A percentile compares a stretch with the other conserved stretches of the same genome.
phyloP scores from a whole-genome alignment of 2,329 filamentous ascomycete genomes.

The Ophiostoma quercus region DNA sequence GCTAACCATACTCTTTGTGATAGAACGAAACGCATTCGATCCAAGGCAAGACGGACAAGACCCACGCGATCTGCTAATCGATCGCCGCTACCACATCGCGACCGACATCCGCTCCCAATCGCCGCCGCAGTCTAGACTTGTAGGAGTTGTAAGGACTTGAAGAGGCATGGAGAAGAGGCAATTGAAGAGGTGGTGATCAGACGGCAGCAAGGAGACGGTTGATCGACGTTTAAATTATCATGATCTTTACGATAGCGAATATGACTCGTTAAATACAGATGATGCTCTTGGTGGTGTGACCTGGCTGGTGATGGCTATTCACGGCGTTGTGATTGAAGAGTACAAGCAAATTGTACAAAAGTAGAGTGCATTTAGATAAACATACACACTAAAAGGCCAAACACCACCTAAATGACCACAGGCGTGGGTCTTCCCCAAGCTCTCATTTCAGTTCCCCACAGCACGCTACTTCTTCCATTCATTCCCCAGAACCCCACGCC shows the following conservation, averaged over 20 bases:
- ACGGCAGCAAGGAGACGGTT: background rate
- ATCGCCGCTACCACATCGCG: background rate
- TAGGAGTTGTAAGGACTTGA: background rate
- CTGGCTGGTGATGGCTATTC: background rate
- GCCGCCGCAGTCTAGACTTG: background rate
- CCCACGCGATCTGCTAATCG: constrained; percentile 72
- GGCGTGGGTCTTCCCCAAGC: background rate
- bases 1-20: constrained; percentile 7
- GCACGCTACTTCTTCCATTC: background rate
- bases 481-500: constrained; percentile 10
- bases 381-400: background rate
- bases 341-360: background rate
- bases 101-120: background rate
- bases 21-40: constrained; percentile 77
- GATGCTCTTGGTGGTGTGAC: background rate
- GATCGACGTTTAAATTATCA: background rate
- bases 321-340: background rate
- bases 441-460: constrained; percentile 2
- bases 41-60: constrained; percentile 87
- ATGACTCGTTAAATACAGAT: background rate
- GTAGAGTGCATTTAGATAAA: background rate
- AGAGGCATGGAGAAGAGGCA: background rate
- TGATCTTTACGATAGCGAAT: constrained; percentile 10
- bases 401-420: background rate
- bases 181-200: background rate